These are phyloP conservation scores for Bremia lactucae DNA, from an alignment of 352 stramenopile species.

Conservation along the genomic window DNA sequence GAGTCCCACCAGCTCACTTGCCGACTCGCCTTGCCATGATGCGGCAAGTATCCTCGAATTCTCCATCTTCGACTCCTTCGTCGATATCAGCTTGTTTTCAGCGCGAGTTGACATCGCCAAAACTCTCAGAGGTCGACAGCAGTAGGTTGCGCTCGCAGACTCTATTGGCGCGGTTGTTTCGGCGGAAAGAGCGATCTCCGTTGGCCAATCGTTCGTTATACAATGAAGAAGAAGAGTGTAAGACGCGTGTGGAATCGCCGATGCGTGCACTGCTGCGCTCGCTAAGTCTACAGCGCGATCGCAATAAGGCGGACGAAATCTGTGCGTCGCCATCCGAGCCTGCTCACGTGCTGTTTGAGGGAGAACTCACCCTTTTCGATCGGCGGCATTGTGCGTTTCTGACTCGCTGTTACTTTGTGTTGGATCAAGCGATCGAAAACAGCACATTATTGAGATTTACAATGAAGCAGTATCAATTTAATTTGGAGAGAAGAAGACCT, in stretches of 20 bases:
- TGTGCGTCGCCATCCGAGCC: not conserved
- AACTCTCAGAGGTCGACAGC: conserved; percentile 1
- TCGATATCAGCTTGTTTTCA: conserved; percentile 3
- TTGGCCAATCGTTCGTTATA: conserved; percentile 6
- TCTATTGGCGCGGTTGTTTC: conserved; percentile 26
- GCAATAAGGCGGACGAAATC: conserved; percentile 5
- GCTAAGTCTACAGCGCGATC: conserved; percentile 21
- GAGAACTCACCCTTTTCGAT: conserved; percentile 38
- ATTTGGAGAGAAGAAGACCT: conserved; percentile 15
- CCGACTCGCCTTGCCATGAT: conserved; percentile 11
- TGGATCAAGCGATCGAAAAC: conserved; percentile 25
- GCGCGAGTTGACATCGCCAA: conserved; percentile 2
- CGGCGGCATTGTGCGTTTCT: conserved; percentile 48
- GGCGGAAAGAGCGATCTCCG: conserved; percentile 19
- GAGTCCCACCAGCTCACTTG: conserved; percentile 8
- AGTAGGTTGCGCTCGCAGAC: conserved; percentile 11
- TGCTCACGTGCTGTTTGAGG: conserved; percentile 32
- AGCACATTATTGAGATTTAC: conserved; percentile 14
- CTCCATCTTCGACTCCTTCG: conserved; percentile 11
- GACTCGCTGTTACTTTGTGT: conserved; percentile 44
- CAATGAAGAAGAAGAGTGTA: conserved; percentile 26
- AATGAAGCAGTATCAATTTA: conserved; percentile 42
- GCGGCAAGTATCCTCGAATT: conserved; percentile 9
- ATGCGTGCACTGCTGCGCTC: conserved; percentile 24
- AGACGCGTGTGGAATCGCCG: conserved; percentile 19